Conservation (phyloP, 169 alveolate species). For the Sarcocystis neurona region DNA sequence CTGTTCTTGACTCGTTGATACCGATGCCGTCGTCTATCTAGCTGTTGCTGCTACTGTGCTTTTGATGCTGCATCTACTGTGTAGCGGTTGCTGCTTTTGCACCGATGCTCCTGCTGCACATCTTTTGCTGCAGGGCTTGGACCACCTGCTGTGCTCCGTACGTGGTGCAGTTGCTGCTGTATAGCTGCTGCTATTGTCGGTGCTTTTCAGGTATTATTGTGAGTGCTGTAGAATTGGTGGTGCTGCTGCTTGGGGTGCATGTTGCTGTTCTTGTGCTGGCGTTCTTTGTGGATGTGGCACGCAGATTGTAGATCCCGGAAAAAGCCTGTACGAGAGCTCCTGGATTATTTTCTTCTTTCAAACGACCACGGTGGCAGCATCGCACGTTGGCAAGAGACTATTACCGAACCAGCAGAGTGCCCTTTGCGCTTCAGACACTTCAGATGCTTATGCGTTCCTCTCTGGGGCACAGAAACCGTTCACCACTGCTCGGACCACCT, state of each 20-base stretch:
- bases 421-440: slow-evolving; percentile 54
- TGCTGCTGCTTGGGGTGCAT: not conserved
- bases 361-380: slow-evolving; percentile 62
- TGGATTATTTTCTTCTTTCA: slow-evolving; percentile 60
- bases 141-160: not conserved
- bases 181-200: no score
- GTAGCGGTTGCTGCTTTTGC: no score
- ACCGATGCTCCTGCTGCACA: no score
- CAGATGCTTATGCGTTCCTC: slow-evolving; percentile 50
- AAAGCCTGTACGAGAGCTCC: slow-evolving; percentile 52
- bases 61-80: no score
- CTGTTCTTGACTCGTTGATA: no score
- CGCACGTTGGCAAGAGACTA: slow-evolving; percentile 62
- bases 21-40: no score
- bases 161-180: no score
- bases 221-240: not conserved
- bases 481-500: slow-evolving; percentile 64
- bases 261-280: no score
- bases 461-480: slow-evolving; percentile 37
- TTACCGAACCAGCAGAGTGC: slow-evolving; percentile 45
- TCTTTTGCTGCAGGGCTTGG: not conserved
- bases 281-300: not conserved
- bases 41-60: no score
- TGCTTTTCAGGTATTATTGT: no score
- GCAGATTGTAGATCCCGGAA: slow-evolving; percentile 60